Conservation (phyloP, 2,329 filamentous ascomycete genomes). For the Beauveria bassiana region DNA sequence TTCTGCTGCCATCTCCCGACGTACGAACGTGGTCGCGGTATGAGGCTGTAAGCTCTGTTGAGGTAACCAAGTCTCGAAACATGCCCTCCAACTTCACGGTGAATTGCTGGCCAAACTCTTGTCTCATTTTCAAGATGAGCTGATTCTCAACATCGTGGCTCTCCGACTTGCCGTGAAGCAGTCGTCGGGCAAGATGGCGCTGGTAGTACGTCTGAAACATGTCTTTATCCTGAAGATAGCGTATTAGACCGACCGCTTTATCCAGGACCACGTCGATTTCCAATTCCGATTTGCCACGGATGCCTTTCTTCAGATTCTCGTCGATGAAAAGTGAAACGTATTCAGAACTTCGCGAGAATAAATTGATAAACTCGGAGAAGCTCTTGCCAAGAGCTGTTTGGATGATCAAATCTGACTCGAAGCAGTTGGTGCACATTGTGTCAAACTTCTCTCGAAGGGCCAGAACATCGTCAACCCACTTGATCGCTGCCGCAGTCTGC, state of each 20-base stretch:
- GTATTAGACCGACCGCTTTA: slow-evolving; percentile 79
- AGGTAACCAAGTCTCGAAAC: slow-evolving; percentile 93
- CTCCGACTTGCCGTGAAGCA: slow-evolving; percentile 82
- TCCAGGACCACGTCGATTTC: slow-evolving; percentile 81
- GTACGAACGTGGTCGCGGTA: slow-evolving; percentile 62
- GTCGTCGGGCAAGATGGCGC: slow-evolving; percentile 81
- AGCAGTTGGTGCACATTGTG: slow-evolving; percentile 64
- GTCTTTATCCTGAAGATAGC: slow-evolving; percentile 87
- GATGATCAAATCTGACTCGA: slow-evolving; percentile 65
- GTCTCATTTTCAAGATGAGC: slow-evolving; percentile 95
- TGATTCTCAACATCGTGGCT: slow-evolving; percentile 90
- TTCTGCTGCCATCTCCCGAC: slow-evolving; percentile 37
- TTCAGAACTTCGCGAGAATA: slow-evolving; percentile 78
- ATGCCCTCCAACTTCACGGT: slow-evolving; percentile 91
- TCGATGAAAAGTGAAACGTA: slow-evolving; percentile 96
- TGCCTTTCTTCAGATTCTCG: slow-evolving; percentile 87
- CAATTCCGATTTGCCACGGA: slow-evolving; percentile 83
- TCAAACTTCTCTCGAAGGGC: slow-evolving; percentile 85
- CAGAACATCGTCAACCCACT: slow-evolving; percentile 91
- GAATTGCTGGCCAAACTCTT: slow-evolving; percentile 90
- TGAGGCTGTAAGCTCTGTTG: slow-evolving; percentile 68
- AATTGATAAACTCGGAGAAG: slow-evolving; percentile 88
- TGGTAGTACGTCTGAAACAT: slow-evolving; percentile 97
- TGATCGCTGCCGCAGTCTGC: slow-evolving; percentile 79
- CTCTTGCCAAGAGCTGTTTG: slow-evolving; percentile 79